Evolutionary conservation across 2,329 filamentous ascomycete genomes (phyloP).

Genomic region (Fusarium sp.): DNA sequence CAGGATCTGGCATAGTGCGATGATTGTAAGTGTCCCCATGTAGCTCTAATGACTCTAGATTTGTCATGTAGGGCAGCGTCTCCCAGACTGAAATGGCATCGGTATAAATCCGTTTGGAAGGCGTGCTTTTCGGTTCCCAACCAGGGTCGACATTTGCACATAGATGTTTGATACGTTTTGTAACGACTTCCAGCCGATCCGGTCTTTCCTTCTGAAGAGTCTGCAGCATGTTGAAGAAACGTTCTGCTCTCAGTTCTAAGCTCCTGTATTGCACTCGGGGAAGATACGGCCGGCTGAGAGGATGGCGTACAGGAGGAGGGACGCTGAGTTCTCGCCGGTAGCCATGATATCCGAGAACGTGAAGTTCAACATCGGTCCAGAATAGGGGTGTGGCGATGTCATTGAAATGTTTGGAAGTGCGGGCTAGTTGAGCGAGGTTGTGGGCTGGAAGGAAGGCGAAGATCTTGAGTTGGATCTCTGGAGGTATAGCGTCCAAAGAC

Average conservation of each 20-base stretch:
- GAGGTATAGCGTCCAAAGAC: not conserved
- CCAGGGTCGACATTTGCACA: slow-evolving; percentile 10
- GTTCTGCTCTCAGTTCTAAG: not conserved
- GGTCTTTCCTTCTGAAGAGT: not conserved
- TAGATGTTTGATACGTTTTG: not conserved
- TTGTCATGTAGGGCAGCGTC: slow-evolving; percentile 21
- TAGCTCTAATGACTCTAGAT: slow-evolving; percentile 24
- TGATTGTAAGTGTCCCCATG: not conserved
- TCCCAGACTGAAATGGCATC: slow-evolving; percentile 18
- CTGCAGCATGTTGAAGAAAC: slow-evolving; percentile 13
- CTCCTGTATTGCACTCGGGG: not conserved
- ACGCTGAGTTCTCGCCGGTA: not conserved
- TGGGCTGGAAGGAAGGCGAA: not conserved
- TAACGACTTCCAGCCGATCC: not conserved
- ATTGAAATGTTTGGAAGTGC: slow-evolving; percentile 16
- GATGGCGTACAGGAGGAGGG: slow-evolving; percentile 5
- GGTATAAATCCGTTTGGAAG: not conserved
- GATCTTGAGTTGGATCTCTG: slow-evolving; percentile 10
- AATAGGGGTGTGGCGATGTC: slow-evolving; percentile 6
- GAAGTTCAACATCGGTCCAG: slow-evolving; percentile 36
- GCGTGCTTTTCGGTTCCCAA: rapidly evolving
- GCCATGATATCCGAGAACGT: slow-evolving; percentile 21
- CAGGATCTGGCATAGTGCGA: rapidly evolving
- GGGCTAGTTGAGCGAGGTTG: not conserved
- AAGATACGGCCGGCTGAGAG: not conserved